A percentile compares a stretch with the other conserved stretches of the same genome.
phyloP scores from a whole-genome alignment of 768 basidiomycete species.

The Pleurotus salmoneostramineus region DNA sequence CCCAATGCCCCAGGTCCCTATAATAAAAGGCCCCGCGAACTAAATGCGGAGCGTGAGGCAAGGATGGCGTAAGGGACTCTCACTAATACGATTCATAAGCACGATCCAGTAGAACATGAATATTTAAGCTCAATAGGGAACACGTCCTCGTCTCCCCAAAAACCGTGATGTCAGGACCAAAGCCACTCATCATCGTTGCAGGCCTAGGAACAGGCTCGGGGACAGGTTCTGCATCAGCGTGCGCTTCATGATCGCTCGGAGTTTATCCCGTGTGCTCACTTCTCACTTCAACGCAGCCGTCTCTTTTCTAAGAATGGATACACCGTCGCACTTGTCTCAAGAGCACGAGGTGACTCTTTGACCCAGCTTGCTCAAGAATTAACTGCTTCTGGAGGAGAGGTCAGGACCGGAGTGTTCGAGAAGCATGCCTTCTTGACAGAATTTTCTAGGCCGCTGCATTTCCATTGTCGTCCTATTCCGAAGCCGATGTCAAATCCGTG shows the following conservation, averaged over 20 bases:
- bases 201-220: slow-evolving; percentile 46
- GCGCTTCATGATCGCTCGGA: slow-evolving; percentile 19
- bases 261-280: not conserved
- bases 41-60: no score
- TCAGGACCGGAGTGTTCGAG: slow-evolving; percentile 13
- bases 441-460: slow-evolving; percentile 49
- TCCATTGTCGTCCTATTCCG: slow-evolving; percentile 47
- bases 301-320: slow-evolving; percentile 62
- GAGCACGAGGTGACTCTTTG: slow-evolving; percentile 45
- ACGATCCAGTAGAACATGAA: no score
- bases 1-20: no score
- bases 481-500: slow-evolving; percentile 38
- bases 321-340: slow-evolving; percentile 61
- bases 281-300: slow-evolving; percentile 34
- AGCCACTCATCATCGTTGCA: slow-evolving; percentile 14
- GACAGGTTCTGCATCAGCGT: slow-evolving; percentile 61
- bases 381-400: slow-evolving; percentile 55
- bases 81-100: no score
- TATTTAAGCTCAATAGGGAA: no score
- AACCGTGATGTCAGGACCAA: no score
- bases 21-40: no score
- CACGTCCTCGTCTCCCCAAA: no score
- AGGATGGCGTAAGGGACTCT: no score
- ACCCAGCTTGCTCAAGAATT: slow-evolving; percentile 51
- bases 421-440: not conserved